Evolutionary conservation across 2,329 filamentous ascomycete genomes (phyloP), one percentile per base, ranked within the genome.

Genomic region (Xylariaceae sp.): DNA sequence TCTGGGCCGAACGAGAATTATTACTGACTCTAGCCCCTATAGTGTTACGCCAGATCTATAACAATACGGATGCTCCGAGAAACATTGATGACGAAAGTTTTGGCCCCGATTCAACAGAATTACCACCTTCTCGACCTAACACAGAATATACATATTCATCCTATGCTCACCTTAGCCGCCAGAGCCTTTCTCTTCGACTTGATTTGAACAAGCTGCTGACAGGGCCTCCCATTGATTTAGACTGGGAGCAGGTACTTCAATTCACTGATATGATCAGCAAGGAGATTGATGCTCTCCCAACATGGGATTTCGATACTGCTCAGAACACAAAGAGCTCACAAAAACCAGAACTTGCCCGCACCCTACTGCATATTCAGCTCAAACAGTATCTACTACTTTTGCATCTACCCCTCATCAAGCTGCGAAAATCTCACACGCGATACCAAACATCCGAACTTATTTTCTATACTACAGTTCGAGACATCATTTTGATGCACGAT

Each of bases 401-500:
- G 6, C 78, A 81, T 55, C 77, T 82, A 50, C 77, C 78, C 1
- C 82, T 77, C 58, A 68, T 83, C 22, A 79, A 79, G 56, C 70
- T 80, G 42, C 74, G 78, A 53, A 77, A 77, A 63, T 69, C 72
- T 49, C 79, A 80, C 61, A 77, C 77, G 45, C 79, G 79, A 53
- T 82, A 80, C 57, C 79, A 82, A 55, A 77, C 79, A 56, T 80
- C 79, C 2, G 79, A 82, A 53, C 78, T 80, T 47, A 75, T 82
- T 38, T 82, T 81, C 67, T 82, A 82, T 63, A 81, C 79, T 44
- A 77, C 78, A 1, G 78, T 79, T 1, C 71, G 79, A 25, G 79
- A 82, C 52, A 77, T 82, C 55, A 76, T 82, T 1, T 66, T 82
- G n/a, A 69, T 82, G 50, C 76, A 81, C 58, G 77, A 82, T 59